Evolutionary conservation across 495 filamentous ascomycete genomes (phyloP), one percentile per base, ranked within the genome.

Genomic region (Lophiostoma macrostomum): DNA sequence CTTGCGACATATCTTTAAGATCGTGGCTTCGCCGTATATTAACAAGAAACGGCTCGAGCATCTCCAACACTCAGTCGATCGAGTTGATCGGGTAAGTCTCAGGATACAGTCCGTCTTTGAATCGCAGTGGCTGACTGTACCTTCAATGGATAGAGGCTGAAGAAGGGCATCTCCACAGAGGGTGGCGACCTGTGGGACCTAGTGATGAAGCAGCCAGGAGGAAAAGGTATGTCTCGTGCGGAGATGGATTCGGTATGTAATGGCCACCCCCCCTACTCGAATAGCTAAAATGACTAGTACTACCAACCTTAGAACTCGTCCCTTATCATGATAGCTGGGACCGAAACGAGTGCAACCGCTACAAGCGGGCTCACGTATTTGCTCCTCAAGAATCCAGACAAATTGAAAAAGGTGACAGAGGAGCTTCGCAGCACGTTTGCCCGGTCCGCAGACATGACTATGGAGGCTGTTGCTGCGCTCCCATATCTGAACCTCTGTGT

Each of bases 281-380:
- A n/a, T n/a, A n/a, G n/a, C n/a, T n/a, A n/a, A n/a, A n/a, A n/a
- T n/a, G n/a, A n/a, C n/a, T n/a, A n/a, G n/a, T n/a, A n/a, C n/a
- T n/a, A n/a, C n/a, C n/a, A n/a, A n/a, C n/a, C n/a, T n/a, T n/a
- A n/a, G 1, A 81, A 58, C 11, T 20, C 58, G 10, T 52, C 66
- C 23, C 56, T 69, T 4, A 63, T 78, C 43, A 69, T 79, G 34
- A 62, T 73, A 10, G 77, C 80, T 4, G 80, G 80, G 0, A 81
- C 77, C 47, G 80, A 83, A 55, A 83, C 80, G 0, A 80, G 76
- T 1, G 76, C 80, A 0, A 76, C 73, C 1, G 60, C 72, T 0
- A 55, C 80, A 5, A 64, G 66, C 1, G 80, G 77, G 1, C 69
- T 70, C 12, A 67, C 78, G 16, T 82, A 72, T 44, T 73, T 76